phyloP scores from a whole-genome alignment of 495 filamentous ascomycete species.

The Hyaloscypha variabilis region DNA sequence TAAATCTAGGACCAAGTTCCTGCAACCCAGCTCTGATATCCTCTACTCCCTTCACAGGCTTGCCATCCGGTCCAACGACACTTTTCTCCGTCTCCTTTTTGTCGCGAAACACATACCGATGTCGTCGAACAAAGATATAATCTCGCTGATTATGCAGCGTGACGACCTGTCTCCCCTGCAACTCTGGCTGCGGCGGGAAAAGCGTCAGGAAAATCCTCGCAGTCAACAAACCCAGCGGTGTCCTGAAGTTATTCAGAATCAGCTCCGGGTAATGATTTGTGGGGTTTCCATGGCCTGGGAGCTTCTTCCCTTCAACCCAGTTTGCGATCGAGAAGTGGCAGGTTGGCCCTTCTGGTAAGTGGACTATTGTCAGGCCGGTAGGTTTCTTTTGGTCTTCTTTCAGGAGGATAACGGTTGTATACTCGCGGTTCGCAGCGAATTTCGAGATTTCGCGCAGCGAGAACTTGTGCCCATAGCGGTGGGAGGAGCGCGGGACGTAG shows the following conservation, averaged over 20 bases:
- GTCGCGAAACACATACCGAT: constrained; percentile 91
- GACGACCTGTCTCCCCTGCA: constrained; percentile 83
- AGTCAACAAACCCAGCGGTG: constrained; percentile 86
- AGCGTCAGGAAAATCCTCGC: constrained; percentile 82
- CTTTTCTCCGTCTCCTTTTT: constrained; percentile 83
- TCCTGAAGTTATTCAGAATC: constrained; percentile 94
- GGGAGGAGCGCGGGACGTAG: constrained; percentile 83
- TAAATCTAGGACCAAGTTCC: constrained; percentile 83
- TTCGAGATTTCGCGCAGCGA: constrained; percentile 85
- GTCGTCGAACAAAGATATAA: constrained; percentile 89
- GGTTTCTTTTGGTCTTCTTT: constrained; percentile 85
- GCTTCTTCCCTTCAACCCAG: constrained; percentile 80
- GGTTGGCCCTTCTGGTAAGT: constrained; percentile 82
- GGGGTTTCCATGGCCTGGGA: constrained; percentile 86
- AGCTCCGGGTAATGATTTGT: constrained; percentile 92
- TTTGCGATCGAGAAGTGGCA: constrained; percentile 86
- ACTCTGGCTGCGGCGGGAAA: constrained; percentile 81
- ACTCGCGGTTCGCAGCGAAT: constrained; percentile 80
- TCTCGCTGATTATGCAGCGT: constrained; percentile 95
- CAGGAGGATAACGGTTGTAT: constrained; percentile 77
- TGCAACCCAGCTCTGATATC: constrained; percentile 82
- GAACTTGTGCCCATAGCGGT: constrained; percentile 82
- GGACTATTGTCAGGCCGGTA: constrained; percentile 75
- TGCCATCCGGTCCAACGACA: constrained; percentile 84
- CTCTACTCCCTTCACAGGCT: constrained; percentile 79